A percentile compares a stretch with the other conserved stretches of the same genome.
These are phyloP conservation scores for Coelastrella sp. DNA, from an alignment of 139 green algal genomes.

Conservation along the genomic window DNA sequence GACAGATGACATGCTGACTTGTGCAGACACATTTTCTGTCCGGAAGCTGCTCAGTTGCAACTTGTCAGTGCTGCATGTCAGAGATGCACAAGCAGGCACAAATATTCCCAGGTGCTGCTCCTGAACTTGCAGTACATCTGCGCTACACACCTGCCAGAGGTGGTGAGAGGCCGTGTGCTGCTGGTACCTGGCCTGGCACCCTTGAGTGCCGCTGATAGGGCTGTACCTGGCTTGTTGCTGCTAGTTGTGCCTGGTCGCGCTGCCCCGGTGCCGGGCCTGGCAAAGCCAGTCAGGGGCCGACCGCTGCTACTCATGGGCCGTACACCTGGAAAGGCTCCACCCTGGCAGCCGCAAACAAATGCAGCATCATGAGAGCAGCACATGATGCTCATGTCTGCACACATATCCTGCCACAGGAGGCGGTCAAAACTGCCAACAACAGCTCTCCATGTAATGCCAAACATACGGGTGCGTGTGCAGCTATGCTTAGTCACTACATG, in stretches of 20 bases:
- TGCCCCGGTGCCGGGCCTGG: slow-evolving; percentile 65
- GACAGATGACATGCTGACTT: background rate
- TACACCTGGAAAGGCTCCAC: slow-evolving; percentile 54
- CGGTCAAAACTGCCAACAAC: background rate
- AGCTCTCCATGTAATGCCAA: background rate
- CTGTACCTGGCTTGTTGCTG: slow-evolving; percentile 51
- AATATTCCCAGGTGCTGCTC: background rate
- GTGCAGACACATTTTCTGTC: too few species aligned
- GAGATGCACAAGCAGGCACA: too few species aligned
- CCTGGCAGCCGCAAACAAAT: background rate
- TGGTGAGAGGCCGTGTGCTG: slow-evolving; percentile 69
- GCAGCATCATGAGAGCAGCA: background rate
- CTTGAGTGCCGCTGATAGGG: slow-evolving; percentile 50
- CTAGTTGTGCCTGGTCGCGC: slow-evolving; percentile 48
- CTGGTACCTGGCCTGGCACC: slow-evolving; percentile 56
- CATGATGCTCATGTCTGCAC: too few species aligned
- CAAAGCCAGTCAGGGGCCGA: slow-evolving; percentile 79
- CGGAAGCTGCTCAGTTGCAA: background rate
- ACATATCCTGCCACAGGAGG: too few species aligned
- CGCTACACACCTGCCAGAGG: slow-evolving; percentile 65
- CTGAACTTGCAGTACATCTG: background rate
- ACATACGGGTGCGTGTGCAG: too few species aligned
- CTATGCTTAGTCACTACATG: too few species aligned
- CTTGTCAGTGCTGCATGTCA: background rate
- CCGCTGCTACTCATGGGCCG: slow-evolving; percentile 72